Conservation (phyloP, 1,284 basidiomycete genomes). For the Pseudozyma sp. region DNA sequence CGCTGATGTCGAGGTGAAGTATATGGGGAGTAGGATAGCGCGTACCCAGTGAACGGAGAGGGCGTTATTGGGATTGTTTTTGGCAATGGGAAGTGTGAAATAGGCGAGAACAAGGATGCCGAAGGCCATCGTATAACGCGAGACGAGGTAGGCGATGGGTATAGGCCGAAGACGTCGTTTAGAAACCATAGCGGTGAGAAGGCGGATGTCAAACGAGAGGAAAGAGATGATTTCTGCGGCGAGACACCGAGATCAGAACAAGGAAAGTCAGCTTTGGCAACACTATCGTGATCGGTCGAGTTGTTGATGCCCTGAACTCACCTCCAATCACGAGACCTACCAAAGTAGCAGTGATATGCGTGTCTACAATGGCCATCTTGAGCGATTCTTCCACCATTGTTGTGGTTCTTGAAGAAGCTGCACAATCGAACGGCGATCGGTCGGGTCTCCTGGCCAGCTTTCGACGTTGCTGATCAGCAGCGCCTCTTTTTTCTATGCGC, state of each 20-base stretch:
- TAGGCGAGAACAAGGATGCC: slow-evolving; percentile 14
- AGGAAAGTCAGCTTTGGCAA: neutral
- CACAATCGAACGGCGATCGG: too few species aligned
- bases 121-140: slow-evolving; percentile 18
- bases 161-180: slow-evolving; percentile 15
- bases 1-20: slow-evolving; percentile 33
- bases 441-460: too few species aligned
- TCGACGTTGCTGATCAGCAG: too few species aligned
- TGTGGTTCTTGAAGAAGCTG: neutral
- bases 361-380: slow-evolving; percentile 11
- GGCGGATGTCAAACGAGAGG: slow-evolving; percentile 26
- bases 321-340: slow-evolving; percentile 26
- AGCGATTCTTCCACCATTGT: neutral
- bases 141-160: slow-evolving; percentile 25
- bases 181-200: slow-evolving; percentile 17
- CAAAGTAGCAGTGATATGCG: slow-evolving; percentile 26
- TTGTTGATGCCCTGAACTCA: slow-evolving; percentile 3
- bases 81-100: slow-evolving; percentile 7
- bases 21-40: slow-evolving; percentile 11
- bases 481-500: too few species aligned
- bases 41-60: slow-evolving; percentile 13
- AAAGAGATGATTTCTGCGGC: slow-evolving; percentile 32
- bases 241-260: neutral
- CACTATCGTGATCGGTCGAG: too few species aligned
- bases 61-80: neutral